Conservation (phyloP, 2,329 filamentous ascomycete species). For the Erysiphe pulchra region DNA sequence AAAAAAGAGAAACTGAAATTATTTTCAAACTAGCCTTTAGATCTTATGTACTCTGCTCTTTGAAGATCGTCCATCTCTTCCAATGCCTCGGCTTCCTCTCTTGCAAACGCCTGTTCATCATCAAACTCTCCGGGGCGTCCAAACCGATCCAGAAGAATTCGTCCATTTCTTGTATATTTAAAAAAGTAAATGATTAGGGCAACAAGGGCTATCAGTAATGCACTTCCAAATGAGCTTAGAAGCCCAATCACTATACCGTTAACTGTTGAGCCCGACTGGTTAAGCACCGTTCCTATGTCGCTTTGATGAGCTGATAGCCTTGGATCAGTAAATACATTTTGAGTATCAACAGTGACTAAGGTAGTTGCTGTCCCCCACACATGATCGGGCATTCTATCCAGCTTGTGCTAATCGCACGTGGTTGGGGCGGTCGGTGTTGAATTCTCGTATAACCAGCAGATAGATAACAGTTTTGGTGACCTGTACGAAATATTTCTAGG, state of each 20-base stretch:
- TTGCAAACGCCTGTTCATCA: slow-evolving; percentile 81
- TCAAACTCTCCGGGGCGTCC: slow-evolving; percentile 89
- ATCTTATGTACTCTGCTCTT: slow-evolving; percentile 70
- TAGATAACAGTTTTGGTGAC: too few species aligned
- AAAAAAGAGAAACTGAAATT: not conserved
- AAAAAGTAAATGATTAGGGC: slow-evolving; percentile 79
- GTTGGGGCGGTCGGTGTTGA: not conserved
- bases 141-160: slow-evolving; percentile 82
- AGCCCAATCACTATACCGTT: slow-evolving; percentile 83
- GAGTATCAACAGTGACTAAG: not conserved
- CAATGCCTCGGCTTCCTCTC: slow-evolving; percentile 84
- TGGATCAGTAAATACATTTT: not conserved
- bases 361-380: not conserved
- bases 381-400: not conserved
- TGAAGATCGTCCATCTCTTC: slow-evolving; percentile 90
- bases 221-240: slow-evolving; percentile 80
- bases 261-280: slow-evolving; percentile 18
- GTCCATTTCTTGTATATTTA: slow-evolving; percentile 62
- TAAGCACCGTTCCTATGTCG: slow-evolving; percentile 1
- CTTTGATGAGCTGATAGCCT: not conserved
- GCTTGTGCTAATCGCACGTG: not conserved
- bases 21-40: slow-evolving; percentile 49
- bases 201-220: slow-evolving; percentile 56
- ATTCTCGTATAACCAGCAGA: too few species aligned
- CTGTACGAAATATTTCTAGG: too few species aligned